Evolutionary conservation across 805 yeast genomes (phyloP).

Genomic region (Saturnispora quitensis): DNA sequence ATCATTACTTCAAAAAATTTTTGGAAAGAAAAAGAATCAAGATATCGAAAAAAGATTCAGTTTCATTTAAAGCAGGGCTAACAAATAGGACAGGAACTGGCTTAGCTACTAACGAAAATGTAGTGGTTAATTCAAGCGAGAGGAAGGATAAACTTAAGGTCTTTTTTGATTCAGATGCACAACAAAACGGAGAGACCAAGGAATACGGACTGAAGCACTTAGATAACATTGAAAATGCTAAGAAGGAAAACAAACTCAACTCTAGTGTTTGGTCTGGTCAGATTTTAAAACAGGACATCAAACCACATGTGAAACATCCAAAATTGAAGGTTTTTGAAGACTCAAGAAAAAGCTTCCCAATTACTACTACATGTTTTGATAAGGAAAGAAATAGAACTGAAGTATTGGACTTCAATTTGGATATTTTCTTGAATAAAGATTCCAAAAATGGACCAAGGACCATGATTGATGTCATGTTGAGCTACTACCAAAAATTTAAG

Average conservation of each 20-base stretch:
- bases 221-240: constrained; percentile 40
- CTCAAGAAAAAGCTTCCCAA: constrained; percentile 27
- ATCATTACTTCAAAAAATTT: constrained; percentile 37
- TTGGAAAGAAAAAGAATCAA: constrained; percentile 26
- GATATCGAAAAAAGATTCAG: constrained; percentile 5
- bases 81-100: constrained; percentile 22
- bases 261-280: constrained; percentile 62
- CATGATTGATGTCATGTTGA: constrained; percentile 47
- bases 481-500: constrained; percentile 4
- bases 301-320: not conserved
- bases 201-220: constrained; percentile 27
- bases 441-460: constrained; percentile 36
- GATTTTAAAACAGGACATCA: constrained; percentile 34
- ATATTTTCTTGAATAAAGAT: constrained; percentile 39
- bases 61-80: constrained; percentile 2
- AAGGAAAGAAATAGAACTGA: constrained; percentile 53
- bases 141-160: constrained; percentile 15
- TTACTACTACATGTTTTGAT: constrained; percentile 40
- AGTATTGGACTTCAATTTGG: constrained; percentile 49
- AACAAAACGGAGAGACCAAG: not conserved
- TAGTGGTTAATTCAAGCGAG: constrained; percentile 11
- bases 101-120: constrained; percentile 1
- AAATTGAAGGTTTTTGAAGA: constrained; percentile 33
- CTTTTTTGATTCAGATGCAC: constrained; percentile 12
- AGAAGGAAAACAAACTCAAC: constrained; percentile 53